Base-by-base conservation (phyloP, 1,139 yeast species). In the Saccharomyces hybrid region DNA sequence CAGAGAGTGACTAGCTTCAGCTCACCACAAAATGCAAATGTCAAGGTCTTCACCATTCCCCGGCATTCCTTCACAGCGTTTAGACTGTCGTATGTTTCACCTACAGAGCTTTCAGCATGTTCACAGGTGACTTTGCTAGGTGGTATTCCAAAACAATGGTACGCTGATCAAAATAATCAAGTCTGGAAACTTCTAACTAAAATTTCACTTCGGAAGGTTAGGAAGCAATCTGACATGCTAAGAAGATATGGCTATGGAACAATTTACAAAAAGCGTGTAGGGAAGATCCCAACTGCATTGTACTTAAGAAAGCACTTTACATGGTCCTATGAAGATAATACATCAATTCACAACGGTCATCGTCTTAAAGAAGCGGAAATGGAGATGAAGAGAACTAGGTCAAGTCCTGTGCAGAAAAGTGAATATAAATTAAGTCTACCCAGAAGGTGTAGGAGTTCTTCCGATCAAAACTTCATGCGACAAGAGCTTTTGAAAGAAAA, bases 61-160 rank as follows among this genome's bases (percentile, higher is more conserved):
- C 61, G 60, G 25, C 59, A 65, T 16, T 82, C 90, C 3, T 84
- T 81, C 68, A 83, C 91, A 0, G 88, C 90, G 0, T 78, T 78
- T 57, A 73, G 89, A 55, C 72, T 89, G 47, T 71, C 77, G 31
- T 82, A 83, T 65, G 75, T 81, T 13, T 71, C 77, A 1, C 76
- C 87, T 0, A 57, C 66, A 8, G 79, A 80, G 49, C 67, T 88
- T 6, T 75, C 83, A 44, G 71, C 73, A 26, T 73, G 54, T 48
- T 60, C 64, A 0, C 72, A 76, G 50, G 76, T 80, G 5, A 65
- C 80, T 1, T 71, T 87, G 25, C 64, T 89, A 2, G 96, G 96
- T 0, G 77, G 79, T 0, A 69, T 85, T 1, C 95, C 96, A 0
- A 70, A 72, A 23, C 72, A 80, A 20, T 88, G 95, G 95, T 67